Percentiles rank a stretch among this genome's conserved stretches.
Evolutionary conservation across 83 land plant species (phyloP).

Genomic region (Picea mariana): DNA sequence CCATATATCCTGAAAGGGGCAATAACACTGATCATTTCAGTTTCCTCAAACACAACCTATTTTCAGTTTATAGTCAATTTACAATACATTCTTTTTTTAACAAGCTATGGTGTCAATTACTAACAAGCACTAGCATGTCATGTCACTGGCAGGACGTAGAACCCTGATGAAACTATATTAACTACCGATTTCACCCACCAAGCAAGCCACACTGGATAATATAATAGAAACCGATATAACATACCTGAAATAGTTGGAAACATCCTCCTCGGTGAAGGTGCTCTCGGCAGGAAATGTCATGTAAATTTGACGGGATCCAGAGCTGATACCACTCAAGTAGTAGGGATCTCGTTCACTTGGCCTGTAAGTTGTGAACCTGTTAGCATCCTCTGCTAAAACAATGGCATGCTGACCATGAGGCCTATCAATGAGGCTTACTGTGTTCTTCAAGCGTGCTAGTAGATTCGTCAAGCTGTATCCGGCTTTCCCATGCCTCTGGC

Average conservation of each 20-base stretch:
- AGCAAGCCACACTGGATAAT: neutral
- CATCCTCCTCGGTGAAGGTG: slow-evolving; percentile 88
- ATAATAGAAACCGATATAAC: slow-evolving; percentile 2
- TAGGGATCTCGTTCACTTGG: slow-evolving; percentile 46
- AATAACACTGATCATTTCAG: neutral
- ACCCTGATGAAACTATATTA: neutral
- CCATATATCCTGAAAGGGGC: slow-evolving; percentile 63
- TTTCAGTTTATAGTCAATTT: no score
- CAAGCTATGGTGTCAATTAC: neutral
- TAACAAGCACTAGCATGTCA: no score
- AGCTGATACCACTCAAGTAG: slow-evolving; percentile 33
- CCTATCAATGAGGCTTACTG: slow-evolving; percentile 82
- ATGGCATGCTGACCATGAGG: slow-evolving; percentile 98
- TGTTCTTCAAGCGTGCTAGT: slow-evolving; percentile 81
- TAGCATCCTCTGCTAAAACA: slow-evolving; percentile 90
- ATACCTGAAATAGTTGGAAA: slow-evolving; percentile 83
- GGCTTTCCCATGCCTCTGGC: slow-evolving; percentile 97
- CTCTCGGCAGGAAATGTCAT: slow-evolving; percentile 95
- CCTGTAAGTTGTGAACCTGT: slow-evolving; percentile 53
- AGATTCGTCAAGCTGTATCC: slow-evolving; percentile 96
- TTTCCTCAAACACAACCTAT: no score
- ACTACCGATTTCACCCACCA: slow-evolving; percentile 8
- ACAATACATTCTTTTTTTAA: neutral
- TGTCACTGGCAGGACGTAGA: neutral
- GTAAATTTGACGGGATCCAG: slow-evolving; percentile 86